These are phyloP conservation scores for Scutellaria barbata DNA, from an alignment of 257 asterid species.

Conservation along the genomic window DNA sequence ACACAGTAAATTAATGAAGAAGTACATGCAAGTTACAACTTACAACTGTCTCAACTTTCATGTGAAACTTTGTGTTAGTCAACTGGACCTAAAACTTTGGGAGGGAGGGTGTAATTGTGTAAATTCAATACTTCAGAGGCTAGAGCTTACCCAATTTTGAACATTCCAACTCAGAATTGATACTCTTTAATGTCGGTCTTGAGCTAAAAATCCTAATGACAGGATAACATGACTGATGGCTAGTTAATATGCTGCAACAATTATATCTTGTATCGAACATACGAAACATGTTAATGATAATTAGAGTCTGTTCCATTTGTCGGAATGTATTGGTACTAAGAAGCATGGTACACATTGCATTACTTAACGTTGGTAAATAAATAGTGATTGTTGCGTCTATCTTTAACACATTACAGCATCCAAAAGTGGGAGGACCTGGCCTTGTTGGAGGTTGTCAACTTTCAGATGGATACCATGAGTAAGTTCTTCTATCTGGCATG, in stretches of 20 bases:
- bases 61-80: neutral
- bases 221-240: too few species aligned
- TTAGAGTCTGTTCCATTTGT: neutral
- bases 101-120: too few species aligned
- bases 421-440: conserved; percentile 92
- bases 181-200: neutral
- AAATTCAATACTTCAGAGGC: neutral
- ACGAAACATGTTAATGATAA: conserved; percentile 2
- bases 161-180: neutral
- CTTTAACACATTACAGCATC: conserved; percentile 65
- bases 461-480: conserved; percentile 84
- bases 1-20: too few species aligned
- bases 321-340: conserved; percentile 5
- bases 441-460: conserved; percentile 73
- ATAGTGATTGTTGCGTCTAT: conserved; percentile 28
- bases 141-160: neutral
- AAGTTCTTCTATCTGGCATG: conserved; percentile 44
- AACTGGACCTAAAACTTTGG: neutral
- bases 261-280: too few species aligned
- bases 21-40: neutral
- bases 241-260: too few species aligned
- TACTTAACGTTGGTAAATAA: conserved; percentile 20
- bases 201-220: too few species aligned
- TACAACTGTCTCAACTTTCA: neutral
- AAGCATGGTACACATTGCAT: neutral